Evolutionary conservation across 345 rosid species (phyloP), one percentile per base, ranked within the genome.

Genomic region (Turritis glabra): DNA sequence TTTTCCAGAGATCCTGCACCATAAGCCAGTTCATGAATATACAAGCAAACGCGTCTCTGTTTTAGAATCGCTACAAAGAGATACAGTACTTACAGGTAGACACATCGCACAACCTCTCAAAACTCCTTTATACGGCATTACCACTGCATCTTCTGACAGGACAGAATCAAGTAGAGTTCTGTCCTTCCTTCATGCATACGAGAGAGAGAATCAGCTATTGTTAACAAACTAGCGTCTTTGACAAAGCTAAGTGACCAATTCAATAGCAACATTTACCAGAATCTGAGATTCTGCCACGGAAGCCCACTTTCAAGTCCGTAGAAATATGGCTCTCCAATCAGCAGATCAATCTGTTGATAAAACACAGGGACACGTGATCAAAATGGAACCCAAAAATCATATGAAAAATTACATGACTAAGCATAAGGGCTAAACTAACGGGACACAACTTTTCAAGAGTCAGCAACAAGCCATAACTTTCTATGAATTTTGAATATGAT

Each of bases 271-370:
- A 77, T 64, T 15, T 83, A 95, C 99, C 99, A 95, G 81, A 95
- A 95, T 35, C 96, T 93, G 62, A 95, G 87, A 81, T 87, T 87
- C 67, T 90, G 90, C 97, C 99, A 95, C 2, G 96, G 99, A 77
- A 95, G 97, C 80, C 79, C 80, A 77, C 85, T 85, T 52, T 92
- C 97, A 76, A 81, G 82, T 69, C 89, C 97, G 74, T 67, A 77
- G 78, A 85, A 95, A 78, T 84, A 90, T 26, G 97, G 99, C 74
- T 95, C 99, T 66, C 89, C 96, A 67, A 95, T 82, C 80, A 92
- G 74, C 71, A 89, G 74, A 76, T 95, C 97, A 80, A 88, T 84
- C 99, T 95, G 81, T 60, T 68, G 74, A 77, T 27, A 43, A 19
- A 63, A 33, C 41, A 69, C 4, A 51, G 32, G 23, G 37, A 30